Base-by-base conservation (phyloP, 805 yeast species). In the Kazachstania bromeliacearum region DNA sequence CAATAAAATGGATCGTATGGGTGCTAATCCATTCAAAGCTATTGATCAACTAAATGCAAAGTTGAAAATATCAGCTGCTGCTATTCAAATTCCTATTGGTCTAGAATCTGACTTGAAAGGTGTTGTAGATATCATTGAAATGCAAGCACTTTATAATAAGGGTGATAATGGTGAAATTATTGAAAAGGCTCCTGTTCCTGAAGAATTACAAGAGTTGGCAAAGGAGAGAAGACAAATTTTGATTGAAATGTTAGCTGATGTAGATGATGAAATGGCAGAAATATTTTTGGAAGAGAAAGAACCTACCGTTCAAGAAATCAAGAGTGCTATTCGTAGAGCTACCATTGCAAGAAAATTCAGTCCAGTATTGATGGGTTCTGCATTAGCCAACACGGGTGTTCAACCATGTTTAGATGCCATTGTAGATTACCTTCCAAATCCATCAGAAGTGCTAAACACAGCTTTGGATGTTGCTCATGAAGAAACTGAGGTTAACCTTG, bases 341-440 rank as follows among this genome's bases (percentile, higher is more conserved):
- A 92, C 99, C 14, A 89, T 89, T 63, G 94, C 88, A 22, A 78
- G 96, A 66, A 83, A 75, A 58, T 92, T 92, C 69, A 85, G 97
- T 10, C 98, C 99, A n/a, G 97, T 92, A n/a, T 69, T 89, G 46
- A 92, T 92, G 96, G 99, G 99, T 16, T 85, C 96, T 34, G 99
- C 99, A 14, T 71, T 92, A 45, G 98, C 97, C 40, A 92, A 92
- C 67, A 84, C 79, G 47, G 96, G 96, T 62, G 73, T 92, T 46
- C 99, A 92, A 68, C 88, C 88, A 16, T 96, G 89, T 25, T 70
- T 92, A 50, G 96, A 92, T 60, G 92, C 96, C 28, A 95, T 92
- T 41, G 89, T 89, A 46, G 96, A 89, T 59, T 92, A 78, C 63
- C 72, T 92, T 52, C 99, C 99, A 31, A 79, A 89, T 59, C 99